Percentiles rank a stretch among this genome's conserved stretches.
phyloP scores from a whole-genome alignment of 441 rosid genomes.

The Raphanus hybrid region DNA sequence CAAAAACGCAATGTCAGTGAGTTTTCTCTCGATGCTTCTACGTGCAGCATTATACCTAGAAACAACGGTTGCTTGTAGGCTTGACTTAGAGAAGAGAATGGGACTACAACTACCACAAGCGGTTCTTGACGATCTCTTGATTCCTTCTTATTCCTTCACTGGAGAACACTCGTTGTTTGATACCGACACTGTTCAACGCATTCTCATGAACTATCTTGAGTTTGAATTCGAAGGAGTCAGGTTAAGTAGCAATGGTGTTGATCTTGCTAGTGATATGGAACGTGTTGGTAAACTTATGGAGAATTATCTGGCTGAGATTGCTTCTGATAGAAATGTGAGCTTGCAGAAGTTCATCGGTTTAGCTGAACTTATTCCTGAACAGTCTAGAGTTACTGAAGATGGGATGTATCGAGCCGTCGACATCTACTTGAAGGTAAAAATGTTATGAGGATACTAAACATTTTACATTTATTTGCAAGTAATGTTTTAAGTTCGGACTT shows the following conservation, averaged over 20 bases:
- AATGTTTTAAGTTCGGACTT: not conserved
- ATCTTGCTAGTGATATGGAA: slow-evolving; percentile 53
- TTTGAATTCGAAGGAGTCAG: slow-evolving; percentile 52
- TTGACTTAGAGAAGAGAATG: slow-evolving; percentile 79
- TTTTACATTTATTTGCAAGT: not conserved
- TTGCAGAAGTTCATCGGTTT: slow-evolving; percentile 55
- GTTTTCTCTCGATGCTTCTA: slow-evolving; percentile 74
- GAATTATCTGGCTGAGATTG: slow-evolving; percentile 69
- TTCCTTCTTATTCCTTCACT: slow-evolving; percentile 62
- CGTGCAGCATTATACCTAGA: slow-evolving; percentile 68
- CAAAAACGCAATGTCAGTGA: slow-evolving; percentile 67
- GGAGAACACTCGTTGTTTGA: slow-evolving; percentile 69
- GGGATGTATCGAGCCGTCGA: slow-evolving; percentile 76
- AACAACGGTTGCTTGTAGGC: slow-evolving; percentile 89
- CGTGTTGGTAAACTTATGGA: slow-evolving; percentile 72
- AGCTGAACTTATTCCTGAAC: slow-evolving; percentile 69
- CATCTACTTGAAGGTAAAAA: slow-evolving; percentile 74
- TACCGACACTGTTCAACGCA: slow-evolving; percentile 62
- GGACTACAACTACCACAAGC: slow-evolving; percentile 66
- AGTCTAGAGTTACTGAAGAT: slow-evolving; percentile 67
- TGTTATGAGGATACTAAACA: not conserved
- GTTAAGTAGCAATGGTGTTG: slow-evolving; percentile 49
- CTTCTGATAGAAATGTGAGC: slow-evolving; percentile 58
- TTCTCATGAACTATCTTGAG: slow-evolving; percentile 63
- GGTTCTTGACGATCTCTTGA: slow-evolving; percentile 67